Base-by-base conservation (phyloP, 2,329 filamentous ascomycete species). In the Xylaria sp. region DNA sequence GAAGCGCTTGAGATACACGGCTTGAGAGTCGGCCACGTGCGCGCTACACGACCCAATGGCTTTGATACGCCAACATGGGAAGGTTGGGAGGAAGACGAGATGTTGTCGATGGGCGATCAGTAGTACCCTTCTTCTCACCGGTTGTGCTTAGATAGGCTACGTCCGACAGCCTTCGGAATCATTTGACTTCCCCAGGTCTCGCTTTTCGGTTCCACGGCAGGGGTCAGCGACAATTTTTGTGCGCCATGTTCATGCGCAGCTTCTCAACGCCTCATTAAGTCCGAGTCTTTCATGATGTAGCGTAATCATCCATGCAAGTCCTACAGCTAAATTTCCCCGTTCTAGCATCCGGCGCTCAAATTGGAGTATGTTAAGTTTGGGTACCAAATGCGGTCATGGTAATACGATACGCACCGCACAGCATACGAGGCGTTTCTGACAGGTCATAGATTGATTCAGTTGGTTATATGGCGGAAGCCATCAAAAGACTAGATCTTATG, bases 41-140 rank as follows among this genome's bases (percentile, higher is more conserved):
- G 82, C 62, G 78, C 81, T 2, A 81, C 82, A 50, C 78, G 81
- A 54, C 83, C 82, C 21, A 88, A 87, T 61, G 88, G 88, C 11
- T 84, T 85, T 64, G 89, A 90, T 30, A 81, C 83, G 72, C 85
- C 88, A 17, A 82, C 82, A 47, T 90, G 89, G 78, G 83, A 88
- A 63, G 83, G 85, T 30, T 85, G 83, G 71, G 84, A 85, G 17
- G 79, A 81, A 56, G 76, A 78, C 62, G 80, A 82, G 61, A 71
- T 65, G 69, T 72, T 73, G 68, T 72, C 24, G 24, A 2, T 71
- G 57, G 67, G 68, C 24, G 55, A 17, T 21, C 64, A 71, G 56
- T 14, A 57, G 42, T 54, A 21, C 12, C 12, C 59, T 60, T 8
- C 45, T 19, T 30, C 45, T 67, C 53, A 67, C 61, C 58, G 53